Evolutionary conservation across 2,329 filamentous ascomycete species (phyloP), one percentile per base, ranked within the genome.

Genomic region (Chaetomiaceae sp.): DNA sequence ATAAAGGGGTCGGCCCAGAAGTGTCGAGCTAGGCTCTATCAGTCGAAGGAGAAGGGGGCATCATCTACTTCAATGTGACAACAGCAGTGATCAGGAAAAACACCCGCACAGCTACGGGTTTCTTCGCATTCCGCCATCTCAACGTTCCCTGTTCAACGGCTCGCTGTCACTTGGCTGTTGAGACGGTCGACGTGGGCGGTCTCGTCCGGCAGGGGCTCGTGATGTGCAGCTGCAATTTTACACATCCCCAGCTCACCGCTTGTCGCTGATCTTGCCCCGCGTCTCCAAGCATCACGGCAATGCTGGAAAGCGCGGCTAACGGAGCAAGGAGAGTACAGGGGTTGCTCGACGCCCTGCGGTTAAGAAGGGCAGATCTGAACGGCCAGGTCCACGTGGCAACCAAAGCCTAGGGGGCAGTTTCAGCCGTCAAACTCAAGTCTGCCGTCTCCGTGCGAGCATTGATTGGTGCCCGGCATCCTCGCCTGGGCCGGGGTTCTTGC

Each of bases 1-100:
- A 60, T n/a, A 58, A 62, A 25, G 58, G 53, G 7, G 47, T 56
- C 25, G 60, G 58, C 19, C 58, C 59, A 3, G 58, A 58, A 39
- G 47, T 59, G 31, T 59, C 61, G 11, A 61, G 58, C 34, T 61
- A 36, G 57, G 23, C 39, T 31, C 27, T 27, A 5, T 31, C 27
- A 31, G 8, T 6, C 27, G 9, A 9, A 20, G n/a, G n/a, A n/a
- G n/a, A 39, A 34, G 36, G 20, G 22, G 27, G 8, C 6, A 7
- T 9, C 19, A 20, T 6, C 6, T 19, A 6, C 2, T 3, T 17
- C 36, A 17, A 11, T 38, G 3, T 20, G 4, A 38, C 7, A 19
- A 20, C 36, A 11, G 27, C 27, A 12, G 27, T 11, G 8, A 31
- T 31, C 14, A 12, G 27, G 14, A 31, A 12, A 3, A 9, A 31